Evolutionary conservation across 495 filamentous ascomycete species (phyloP).

Genomic region (Aspergillus steynii): DNA sequence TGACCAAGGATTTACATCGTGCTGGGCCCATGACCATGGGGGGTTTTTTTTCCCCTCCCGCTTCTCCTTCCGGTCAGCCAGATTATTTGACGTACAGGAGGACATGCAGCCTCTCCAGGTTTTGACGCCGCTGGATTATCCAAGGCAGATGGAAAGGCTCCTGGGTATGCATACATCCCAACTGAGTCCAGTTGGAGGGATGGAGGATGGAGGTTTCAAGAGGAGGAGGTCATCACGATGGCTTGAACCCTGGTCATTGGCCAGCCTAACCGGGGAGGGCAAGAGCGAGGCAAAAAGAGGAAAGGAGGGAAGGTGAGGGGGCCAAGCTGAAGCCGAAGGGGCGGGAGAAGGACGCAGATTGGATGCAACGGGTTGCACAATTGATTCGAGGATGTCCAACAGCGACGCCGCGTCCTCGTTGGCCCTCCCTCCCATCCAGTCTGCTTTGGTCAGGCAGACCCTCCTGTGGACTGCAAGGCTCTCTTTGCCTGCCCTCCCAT

Average conservation of each 20-base stretch:
- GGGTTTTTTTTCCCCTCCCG: background rate
- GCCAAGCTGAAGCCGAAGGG: conserved; percentile 9
- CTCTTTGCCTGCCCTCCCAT: conserved; percentile 4
- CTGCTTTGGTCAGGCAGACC: conserved; percentile 13
- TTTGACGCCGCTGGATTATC: background rate
- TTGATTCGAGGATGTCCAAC: conserved; percentile 7
- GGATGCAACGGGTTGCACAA: conserved; percentile 23
- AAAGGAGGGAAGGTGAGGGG: background rate
- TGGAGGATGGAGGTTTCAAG: background rate
- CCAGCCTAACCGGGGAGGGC: background rate
- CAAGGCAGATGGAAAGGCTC: background rate
- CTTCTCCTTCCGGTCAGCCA: background rate
- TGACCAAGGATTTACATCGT: background rate
- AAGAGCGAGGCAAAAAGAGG: background rate
- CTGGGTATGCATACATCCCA: background rate
- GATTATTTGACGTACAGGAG: background rate
- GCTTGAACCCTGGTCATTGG: background rate
- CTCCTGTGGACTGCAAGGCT: conserved; percentile 17
- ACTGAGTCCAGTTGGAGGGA: background rate
- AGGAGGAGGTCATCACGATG: background rate
- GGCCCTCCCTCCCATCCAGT: conserved; percentile 10
- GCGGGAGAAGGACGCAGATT: conserved; percentile 12
- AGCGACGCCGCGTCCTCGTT: conserved; percentile 15
- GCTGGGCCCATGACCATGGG: background rate
- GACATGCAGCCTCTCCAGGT: background rate